Base-by-base conservation (phyloP, 108 stramenopile species). In the Discostella stelligeroides region DNA sequence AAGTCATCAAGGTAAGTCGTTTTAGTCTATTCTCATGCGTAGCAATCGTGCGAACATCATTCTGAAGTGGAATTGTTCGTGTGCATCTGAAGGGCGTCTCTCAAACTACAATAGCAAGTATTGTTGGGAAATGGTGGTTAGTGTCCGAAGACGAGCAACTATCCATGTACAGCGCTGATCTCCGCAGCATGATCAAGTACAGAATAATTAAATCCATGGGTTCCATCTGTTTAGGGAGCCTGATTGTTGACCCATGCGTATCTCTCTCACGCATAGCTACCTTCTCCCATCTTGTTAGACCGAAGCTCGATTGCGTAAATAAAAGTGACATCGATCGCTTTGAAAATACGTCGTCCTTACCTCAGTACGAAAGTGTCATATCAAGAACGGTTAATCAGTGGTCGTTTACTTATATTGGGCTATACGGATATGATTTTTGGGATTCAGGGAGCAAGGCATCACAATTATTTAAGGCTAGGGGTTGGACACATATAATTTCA, bases 121-220 rank as follows among this genome's bases (percentile, higher is more conserved):
- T 95, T 13, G 87, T 94, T 63, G 92, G 83, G 0, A 83, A 89
- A 17, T 97, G 96, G 96, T 95, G 92, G 75, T 80, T 76, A 47
- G 65, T 73, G 27, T 53, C 85, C 15, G 76, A 82, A 39, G 77
- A 82, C 10, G 86, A 79, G 0, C 43, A 29, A 7, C 47, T 79
- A 20, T 80, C 82, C 30, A 81, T 87, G 60, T 86, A 83, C 24
- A 50, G 71, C 27, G 83, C 76, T 10, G 79, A 84, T 7, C 56
- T 79, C 17, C 48, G 49, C 15, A 59, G 57, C n/a, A 81, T 84
- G 21, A 39, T 95, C 2, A 63, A 69, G 43, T 71, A 84, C 25
- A 72, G 75, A 60, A 38, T 82, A 11, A 82, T 86, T 6, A 72
- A 47, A 39, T 81, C 84, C 18, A 86, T 94, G 77, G 95, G 95